Percentiles rank a stretch among this genome's conserved stretches.
Evolutionary conservation across 2,329 filamentous ascomycete genomes (phyloP).

Genomic region (Tricladium varicosporioides): DNA sequence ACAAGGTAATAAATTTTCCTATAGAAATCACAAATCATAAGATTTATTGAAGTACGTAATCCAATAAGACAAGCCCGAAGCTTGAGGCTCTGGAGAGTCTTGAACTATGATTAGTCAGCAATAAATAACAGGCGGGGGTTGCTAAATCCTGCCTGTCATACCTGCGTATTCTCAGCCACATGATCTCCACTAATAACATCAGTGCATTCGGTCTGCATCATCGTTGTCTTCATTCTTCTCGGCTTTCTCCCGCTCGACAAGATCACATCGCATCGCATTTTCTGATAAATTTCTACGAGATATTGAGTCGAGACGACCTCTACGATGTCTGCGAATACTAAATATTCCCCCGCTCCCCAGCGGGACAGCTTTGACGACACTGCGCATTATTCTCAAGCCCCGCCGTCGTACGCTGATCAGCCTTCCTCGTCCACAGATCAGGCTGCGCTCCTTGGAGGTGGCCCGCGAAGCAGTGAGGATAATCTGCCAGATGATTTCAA

Average conservation of each 20-base stretch:
- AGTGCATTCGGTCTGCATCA: neutral
- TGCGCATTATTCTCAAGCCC: constrained; percentile 66
- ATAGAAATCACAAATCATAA: too few species aligned
- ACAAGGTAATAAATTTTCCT: too few species aligned
- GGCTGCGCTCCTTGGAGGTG: constrained; percentile 60
- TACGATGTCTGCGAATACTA: constrained; percentile 70
- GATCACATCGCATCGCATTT: neutral
- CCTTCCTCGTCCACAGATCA: constrained; percentile 54
- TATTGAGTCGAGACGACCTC: neutral
- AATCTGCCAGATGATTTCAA: constrained; percentile 98
- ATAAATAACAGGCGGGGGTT: neutral
- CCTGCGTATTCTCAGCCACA: neutral
- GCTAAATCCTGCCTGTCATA: neutral
- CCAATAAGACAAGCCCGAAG: too few species aligned
- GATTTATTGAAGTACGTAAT: too few species aligned
- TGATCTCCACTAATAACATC: neutral
- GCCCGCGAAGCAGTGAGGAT: constrained; percentile 77
- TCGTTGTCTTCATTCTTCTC: constrained; percentile 4
- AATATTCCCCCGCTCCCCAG: constrained; percentile 80
- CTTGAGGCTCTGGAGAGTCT: too few species aligned
- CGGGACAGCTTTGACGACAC: constrained; percentile 80
- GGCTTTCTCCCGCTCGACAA: neutral
- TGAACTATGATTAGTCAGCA: too few species aligned
- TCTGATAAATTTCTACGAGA: neutral
- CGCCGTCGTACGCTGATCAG: constrained; percentile 74